Percentiles rank a stretch among this genome's conserved stretches.
phyloP scores from a whole-genome alignment of 1,284 basidiomycete genomes.

The Volvariella surrecta region DNA sequence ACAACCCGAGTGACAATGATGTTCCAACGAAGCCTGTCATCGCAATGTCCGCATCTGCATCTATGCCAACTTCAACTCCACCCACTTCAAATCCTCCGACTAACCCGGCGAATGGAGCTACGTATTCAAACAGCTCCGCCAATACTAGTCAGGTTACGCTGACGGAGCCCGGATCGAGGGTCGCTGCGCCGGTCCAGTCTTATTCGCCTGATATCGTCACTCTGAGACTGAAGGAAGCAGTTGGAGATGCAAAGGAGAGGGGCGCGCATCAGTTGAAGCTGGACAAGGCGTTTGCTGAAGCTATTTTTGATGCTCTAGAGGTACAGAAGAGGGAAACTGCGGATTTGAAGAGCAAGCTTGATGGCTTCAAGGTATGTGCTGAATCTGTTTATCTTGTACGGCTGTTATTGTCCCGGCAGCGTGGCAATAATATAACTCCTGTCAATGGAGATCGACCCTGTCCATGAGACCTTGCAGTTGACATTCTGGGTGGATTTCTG shows the following conservation, averaged over 20 bases:
- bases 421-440: no score
- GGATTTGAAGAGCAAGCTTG: slow-evolving; percentile 71
- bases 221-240: slow-evolving; percentile 47
- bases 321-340: slow-evolving; percentile 54
- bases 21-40: no score
- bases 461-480: no score
- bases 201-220: slow-evolving; percentile 40
- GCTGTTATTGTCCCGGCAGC: no score
- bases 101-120: no score
- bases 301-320: slow-evolving; percentile 64
- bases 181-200: slow-evolving; percentile 20
- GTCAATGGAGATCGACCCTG: no score
- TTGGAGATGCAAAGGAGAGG: slow-evolving; percentile 56
- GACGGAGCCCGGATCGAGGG: slow-evolving; percentile 13
- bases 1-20: no score
- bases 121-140: no score
- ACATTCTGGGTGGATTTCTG: no score
- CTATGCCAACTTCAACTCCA: slow-evolving; percentile 24
- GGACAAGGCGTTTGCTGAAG: slow-evolving; percentile 69
- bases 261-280: slow-evolving; percentile 62
- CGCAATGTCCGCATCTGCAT: slow-evolving; percentile 16
- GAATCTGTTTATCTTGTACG: no score
- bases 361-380: slow-evolving; percentile 73
- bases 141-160: background rate
- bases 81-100: slow-evolving; percentile 12